Evolutionary conservation across 805 yeast species (phyloP).

Genomic region (Teunomyces tritomae): DNA sequence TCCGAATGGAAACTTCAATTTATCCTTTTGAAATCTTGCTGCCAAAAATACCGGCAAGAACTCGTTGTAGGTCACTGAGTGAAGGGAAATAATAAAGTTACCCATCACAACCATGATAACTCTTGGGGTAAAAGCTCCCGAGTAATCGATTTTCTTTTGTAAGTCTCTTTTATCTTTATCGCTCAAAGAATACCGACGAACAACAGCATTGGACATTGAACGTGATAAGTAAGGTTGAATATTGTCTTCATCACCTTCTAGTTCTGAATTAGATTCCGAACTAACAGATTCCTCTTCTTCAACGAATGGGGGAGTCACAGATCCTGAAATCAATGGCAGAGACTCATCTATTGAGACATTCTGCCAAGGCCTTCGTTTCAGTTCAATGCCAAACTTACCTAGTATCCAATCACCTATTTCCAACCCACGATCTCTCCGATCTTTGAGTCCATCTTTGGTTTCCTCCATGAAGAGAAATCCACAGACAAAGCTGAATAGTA

Average conservation of each 20-base stretch:
- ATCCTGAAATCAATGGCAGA: not conserved
- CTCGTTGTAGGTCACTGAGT: constrained; percentile 31
- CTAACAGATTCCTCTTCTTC: constrained; percentile 4
- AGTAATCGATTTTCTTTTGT: constrained; percentile 3
- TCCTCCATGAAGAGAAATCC: constrained; percentile 40
- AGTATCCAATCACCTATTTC: constrained; percentile 37
- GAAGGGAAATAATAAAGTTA: constrained; percentile 34
- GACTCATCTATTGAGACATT: not conserved
- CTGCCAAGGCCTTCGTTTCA: constrained; percentile 32
- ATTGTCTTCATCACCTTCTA: constrained; percentile 7
- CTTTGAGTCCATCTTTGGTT: constrained; percentile 24
- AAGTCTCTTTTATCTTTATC: constrained; percentile 7
- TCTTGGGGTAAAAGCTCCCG: constrained; percentile 25
- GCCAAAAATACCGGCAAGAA: constrained; percentile 40
- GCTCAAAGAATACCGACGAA: constrained; percentile 16
- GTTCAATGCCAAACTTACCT: constrained; percentile 21
- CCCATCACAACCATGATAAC: constrained; percentile 32
- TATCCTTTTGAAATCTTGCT: constrained; percentile 22
- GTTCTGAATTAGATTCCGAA: constrained; percentile 6
- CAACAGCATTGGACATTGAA: constrained; percentile 18
- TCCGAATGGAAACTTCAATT: constrained; percentile 31
- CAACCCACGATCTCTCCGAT: constrained; percentile 28
- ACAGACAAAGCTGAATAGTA: constrained; percentile 22
- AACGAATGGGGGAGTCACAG: not conserved
- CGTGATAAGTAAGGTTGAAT: constrained; percentile 13